Conservation (phyloP, 1,284 basidiomycete genomes). For the Trichosporon sp. region DNA sequence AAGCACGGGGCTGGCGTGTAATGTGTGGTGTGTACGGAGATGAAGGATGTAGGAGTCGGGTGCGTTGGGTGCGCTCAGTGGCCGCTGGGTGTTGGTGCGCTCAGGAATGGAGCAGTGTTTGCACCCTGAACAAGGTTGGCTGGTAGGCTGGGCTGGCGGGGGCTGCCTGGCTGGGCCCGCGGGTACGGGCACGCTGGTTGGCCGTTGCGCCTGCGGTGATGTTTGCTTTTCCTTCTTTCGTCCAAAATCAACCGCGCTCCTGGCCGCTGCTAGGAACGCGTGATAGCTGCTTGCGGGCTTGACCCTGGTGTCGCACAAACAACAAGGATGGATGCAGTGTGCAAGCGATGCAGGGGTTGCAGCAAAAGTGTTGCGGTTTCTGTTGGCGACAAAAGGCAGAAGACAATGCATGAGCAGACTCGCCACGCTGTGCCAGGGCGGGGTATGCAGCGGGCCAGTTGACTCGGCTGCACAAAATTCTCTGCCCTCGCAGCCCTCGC, state of each 20-base stretch:
- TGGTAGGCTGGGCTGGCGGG: not conserved
- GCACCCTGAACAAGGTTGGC: slow-evolving; percentile 4
- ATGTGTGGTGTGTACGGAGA: not conserved
- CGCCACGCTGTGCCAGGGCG: not conserved
- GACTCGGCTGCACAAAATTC: not conserved
- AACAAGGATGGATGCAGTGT: not conserved
- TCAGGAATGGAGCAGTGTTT: slow-evolving; percentile 2
- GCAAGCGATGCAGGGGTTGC: not conserved
- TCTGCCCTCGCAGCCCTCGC: not conserved
- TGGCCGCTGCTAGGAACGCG: not conserved
- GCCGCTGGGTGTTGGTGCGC: not conserved
- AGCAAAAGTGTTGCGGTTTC: not conserved
- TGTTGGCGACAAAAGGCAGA: too few relatives aligned
- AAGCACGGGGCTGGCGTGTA: slow-evolving; percentile 7
- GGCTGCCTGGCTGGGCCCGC: not conserved
- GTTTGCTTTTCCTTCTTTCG: slow-evolving; percentile 3
- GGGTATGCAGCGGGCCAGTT: not conserved
- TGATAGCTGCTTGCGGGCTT: not conserved
- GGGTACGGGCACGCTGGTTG: not conserved
- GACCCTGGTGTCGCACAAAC: not conserved
- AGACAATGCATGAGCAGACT: not conserved
- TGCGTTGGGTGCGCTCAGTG: not conserved
- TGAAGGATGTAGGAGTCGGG: not conserved
- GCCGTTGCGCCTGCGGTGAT: not conserved
- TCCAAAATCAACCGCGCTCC: slow-evolving; percentile 1